Evolutionary conservation across 805 yeast species (phyloP).

Genomic region (Scheffersomyces coipomensis): DNA sequence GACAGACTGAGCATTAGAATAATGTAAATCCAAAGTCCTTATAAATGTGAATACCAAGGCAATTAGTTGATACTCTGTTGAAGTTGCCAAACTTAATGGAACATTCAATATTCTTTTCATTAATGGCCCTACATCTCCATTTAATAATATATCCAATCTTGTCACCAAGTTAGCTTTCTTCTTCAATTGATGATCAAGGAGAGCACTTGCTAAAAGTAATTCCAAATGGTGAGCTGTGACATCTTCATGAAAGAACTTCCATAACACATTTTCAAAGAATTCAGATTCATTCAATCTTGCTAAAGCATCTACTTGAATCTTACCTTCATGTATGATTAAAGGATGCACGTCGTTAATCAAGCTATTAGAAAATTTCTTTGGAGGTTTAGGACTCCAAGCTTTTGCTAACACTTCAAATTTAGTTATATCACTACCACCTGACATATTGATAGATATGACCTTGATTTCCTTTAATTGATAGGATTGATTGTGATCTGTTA

Average conservation of each 20-base stretch:
- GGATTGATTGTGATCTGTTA: too few relatives aligned
- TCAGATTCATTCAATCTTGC: slow-evolving; percentile 7
- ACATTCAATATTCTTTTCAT: neutral
- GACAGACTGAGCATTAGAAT: neutral
- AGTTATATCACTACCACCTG: too few relatives aligned
- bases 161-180: neutral
- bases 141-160: neutral
- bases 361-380: slow-evolving; percentile 13
- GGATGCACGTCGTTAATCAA: slow-evolving; percentile 14
- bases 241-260: slow-evolving; percentile 42
- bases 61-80: neutral
- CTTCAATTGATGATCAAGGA: slow-evolving; percentile 2
- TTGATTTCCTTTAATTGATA: too few relatives aligned
- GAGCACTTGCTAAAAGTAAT: slow-evolving; percentile 21
- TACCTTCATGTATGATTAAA: neutral
- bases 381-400: slow-evolving; percentile 18
- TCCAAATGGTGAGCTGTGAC: slow-evolving; percentile 40
- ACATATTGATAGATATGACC: too few relatives aligned
- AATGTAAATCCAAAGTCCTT: neutral
- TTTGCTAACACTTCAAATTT: too few relatives aligned
- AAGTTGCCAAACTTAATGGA: neutral
- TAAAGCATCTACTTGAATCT: neutral
- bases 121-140: neutral
- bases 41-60: neutral
- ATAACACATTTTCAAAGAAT: slow-evolving; percentile 30